Evolutionary conservation across 805 yeast genomes (phyloP), one percentile per base, ranked within the genome.

Genomic region (Lipomyces orientalis): DNA sequence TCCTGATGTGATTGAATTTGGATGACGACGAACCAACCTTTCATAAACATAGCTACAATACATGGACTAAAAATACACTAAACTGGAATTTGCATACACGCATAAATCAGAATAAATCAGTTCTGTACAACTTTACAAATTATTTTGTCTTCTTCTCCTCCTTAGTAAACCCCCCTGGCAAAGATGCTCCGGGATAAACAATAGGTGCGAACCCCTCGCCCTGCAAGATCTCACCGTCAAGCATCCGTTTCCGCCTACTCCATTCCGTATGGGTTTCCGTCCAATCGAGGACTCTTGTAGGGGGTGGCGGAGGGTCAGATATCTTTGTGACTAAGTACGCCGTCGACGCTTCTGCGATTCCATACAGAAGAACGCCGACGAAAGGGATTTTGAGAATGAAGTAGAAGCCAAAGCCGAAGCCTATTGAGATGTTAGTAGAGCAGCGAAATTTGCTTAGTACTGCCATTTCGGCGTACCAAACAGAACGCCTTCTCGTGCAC

Each of bases 311-410:
- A 16, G 72, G 71, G 22, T 69, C 71, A 19, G 72, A 67, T 16
- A 87, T 78, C 72, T 85, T 85, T 5, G 89, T 83, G 54, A 86
- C 75, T 51, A 87, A 75, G 71, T 84, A 85, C 1, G 88, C 89
- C 25, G 84, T 79, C 35, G 84, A 81, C 1, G 86, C 81, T 73
- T 85, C 84, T 1, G 88, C 88, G 56, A 86, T 75, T 16, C 86
- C 86, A 69, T 84, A 84, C 25, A 83, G 77, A 14, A 86, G 71
- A 29, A 85, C 79, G 0, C 88, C 84, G 3, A 83, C 72, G 71
- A 80, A 80, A 0, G 87, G 88, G 19, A 82, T 74, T 49, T 77
- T 76, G 63, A 85, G 75, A 60, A 85, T 74, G 63, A 78, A 69
- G 70, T 79, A 86, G 74, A 81, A 84, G 58, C 81, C 81, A 8